Conservation (phyloP, 2,329 filamentous ascomycete genomes). For the Cercospora sesami region DNA sequence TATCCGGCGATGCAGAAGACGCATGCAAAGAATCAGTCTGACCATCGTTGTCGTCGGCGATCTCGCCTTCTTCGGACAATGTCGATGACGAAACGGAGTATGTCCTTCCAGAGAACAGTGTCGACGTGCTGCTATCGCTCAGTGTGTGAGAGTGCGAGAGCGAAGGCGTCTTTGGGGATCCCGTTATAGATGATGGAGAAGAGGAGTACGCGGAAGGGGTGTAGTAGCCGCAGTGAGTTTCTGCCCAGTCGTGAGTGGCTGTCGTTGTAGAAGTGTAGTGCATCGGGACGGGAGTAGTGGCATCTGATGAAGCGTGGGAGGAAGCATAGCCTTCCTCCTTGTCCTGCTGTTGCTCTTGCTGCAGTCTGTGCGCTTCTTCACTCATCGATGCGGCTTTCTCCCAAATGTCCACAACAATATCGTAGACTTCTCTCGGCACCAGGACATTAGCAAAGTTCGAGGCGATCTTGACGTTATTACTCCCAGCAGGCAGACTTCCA, state of each 20-base stretch:
- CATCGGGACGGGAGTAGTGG: background rate
- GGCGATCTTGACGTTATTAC: background rate
- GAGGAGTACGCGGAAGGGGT: background rate
- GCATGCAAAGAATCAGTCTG: background rate
- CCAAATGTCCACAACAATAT: background rate
- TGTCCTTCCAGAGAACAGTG: background rate
- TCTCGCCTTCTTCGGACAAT: background rate
- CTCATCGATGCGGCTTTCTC: background rate
- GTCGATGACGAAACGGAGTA: background rate
- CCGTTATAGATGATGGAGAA: background rate
- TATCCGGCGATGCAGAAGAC: background rate
- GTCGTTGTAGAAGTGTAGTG: background rate
- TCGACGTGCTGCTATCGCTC: background rate
- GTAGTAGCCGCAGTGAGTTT: background rate
- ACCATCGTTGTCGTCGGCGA: background rate
- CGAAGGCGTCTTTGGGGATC: background rate
- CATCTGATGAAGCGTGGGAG: background rate
- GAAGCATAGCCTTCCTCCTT: background rate
- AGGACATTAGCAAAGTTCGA: constrained; percentile 10
- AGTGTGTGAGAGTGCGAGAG: background rate
- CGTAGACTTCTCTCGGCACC: background rate
- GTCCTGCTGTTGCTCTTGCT: background rate
- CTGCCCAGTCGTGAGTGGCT: background rate
- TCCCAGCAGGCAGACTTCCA: constrained; percentile 4
- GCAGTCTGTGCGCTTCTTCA: background rate